Base-by-base conservation (phyloP, 2,329 filamentous ascomycete species). In the Phialophora verrucosa region DNA sequence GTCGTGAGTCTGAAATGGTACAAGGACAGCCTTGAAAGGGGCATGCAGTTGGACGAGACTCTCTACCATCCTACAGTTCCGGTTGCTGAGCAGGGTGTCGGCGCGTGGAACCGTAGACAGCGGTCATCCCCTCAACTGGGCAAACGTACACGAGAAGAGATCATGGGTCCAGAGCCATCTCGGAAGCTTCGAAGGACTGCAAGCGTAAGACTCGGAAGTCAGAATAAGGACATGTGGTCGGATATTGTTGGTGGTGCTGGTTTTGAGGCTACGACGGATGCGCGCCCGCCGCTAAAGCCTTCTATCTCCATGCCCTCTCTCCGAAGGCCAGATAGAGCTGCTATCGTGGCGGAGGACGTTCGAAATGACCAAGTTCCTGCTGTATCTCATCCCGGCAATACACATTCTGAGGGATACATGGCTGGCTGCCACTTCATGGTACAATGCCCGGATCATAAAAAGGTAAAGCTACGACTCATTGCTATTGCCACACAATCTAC, bases 31-130 rank as follows among this genome's bases (percentile, higher is more conserved):
- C 78, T 95, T 66, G 86, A 90, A 70, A 86, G 95, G 69, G 92
- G 93, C 64, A 95, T 99, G 92, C 90, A 93, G 23, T 81, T 99
- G 23, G 91, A 97, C 63, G 95, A 98, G 76, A 79, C 82, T n/a
- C 87, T 87, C 66, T 99, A 96, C 77, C 89, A 96, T 75, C 93
- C 92, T 1, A 81, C 86, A 29, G 77, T 94, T 20, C 88, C 91
- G 0, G 70, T 75, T 6, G 87, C 90, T 70, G 83, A 93, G 74
- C 90, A 93, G 74, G 95, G 94, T 0, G 81, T 84, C 35, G 92
- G 89, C 12, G 92, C 93, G 5, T 95, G 90, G 90, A 85, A 87
- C 73, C 85, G 82, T 71, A 82, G 80, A 55, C 80, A 83, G 57
- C 72, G 81, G 57, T 76, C 80, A 69, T 77, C 83, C 73, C 76